phyloP scores from a whole-genome alignment of 208 protist species.

The Crithidia fasciculata region DNA sequence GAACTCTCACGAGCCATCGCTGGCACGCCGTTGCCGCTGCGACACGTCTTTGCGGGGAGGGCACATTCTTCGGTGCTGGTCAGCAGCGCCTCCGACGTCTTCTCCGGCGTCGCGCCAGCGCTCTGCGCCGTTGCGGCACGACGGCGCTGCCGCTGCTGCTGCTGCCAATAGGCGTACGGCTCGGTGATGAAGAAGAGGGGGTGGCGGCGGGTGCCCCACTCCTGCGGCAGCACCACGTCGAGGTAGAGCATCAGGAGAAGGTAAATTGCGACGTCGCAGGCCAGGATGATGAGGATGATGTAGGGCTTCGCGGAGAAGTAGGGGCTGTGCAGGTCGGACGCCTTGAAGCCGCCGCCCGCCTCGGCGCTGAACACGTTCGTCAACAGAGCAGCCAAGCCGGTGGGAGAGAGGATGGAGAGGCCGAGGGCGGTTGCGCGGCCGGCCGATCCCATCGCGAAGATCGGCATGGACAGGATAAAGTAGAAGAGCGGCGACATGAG shows the following conservation, averaged over 20 bases:
- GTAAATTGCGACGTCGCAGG: slow-evolving; percentile 51
- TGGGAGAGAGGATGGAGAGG: slow-evolving; percentile 60
- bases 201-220: slow-evolving; percentile 57
- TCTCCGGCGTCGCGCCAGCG: not conserved
- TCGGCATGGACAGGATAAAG: slow-evolving; percentile 37
- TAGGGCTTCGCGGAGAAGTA: slow-evolving; percentile 31
- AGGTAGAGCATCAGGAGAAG: slow-evolving; percentile 67
- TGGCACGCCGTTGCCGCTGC: not conserved
- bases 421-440: slow-evolving; percentile 14
- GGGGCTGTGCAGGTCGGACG: slow-evolving; percentile 31
- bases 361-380: slow-evolving; percentile 38
- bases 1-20: slow-evolving; percentile 2
- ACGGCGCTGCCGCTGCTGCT: not conserved
- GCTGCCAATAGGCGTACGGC: slow-evolving; percentile 3
- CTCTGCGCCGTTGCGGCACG: slow-evolving; percentile 22
- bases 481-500: slow-evolving; percentile 73
- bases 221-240: slow-evolving; percentile 65
- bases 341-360: slow-evolving; percentile 39
- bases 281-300: slow-evolving; percentile 31
- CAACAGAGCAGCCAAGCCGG: slow-evolving; percentile 44
- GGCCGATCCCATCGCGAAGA: slow-evolving; percentile 42
- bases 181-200: slow-evolving; percentile 71
- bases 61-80: slow-evolving; percentile 5
- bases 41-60: not conserved
- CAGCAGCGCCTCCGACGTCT: not conserved